phyloP scores from a whole-genome alignment of 495 filamentous ascomycete species.

The Extremus antarcticus region DNA sequence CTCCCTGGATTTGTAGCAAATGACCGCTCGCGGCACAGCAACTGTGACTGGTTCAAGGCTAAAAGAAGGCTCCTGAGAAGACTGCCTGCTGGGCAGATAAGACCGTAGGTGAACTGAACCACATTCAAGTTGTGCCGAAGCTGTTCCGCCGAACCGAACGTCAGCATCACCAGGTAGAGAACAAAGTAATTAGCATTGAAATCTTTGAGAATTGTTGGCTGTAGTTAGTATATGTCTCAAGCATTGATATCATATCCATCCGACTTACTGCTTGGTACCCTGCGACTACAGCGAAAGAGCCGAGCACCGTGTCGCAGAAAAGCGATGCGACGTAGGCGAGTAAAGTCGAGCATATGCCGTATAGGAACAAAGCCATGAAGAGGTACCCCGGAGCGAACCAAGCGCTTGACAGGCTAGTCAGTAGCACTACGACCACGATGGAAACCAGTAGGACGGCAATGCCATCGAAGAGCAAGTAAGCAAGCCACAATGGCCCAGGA shows the following conservation, averaged over 20 bases:
- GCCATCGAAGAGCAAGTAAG: slow-evolving; percentile 72
- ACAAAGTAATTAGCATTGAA: background rate
- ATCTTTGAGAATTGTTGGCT: too few relatives aligned
- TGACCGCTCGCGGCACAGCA: slow-evolving; percentile 50
- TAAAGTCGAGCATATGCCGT: slow-evolving; percentile 59
- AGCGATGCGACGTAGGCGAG: slow-evolving; percentile 65
- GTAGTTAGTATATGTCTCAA: too few relatives aligned
- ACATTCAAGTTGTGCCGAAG: slow-evolving; percentile 49
- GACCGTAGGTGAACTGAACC: slow-evolving; percentile 56
- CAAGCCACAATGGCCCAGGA: slow-evolving; percentile 32
- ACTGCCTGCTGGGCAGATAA: slow-evolving; percentile 57
- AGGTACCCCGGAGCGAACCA: slow-evolving; percentile 70
- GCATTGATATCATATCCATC: too few relatives aligned
- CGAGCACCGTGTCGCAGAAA: slow-evolving; percentile 54
- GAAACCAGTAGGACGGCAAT: slow-evolving; percentile 45
- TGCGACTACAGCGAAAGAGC: slow-evolving; percentile 64
- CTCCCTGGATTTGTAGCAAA: slow-evolving; percentile 58
- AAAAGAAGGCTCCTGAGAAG: slow-evolving; percentile 60
- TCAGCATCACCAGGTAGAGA: slow-evolving; percentile 61
- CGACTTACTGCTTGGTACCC: slow-evolving; percentile 59
- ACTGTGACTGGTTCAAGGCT: slow-evolving; percentile 64
- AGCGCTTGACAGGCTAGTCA: slow-evolving; percentile 31
- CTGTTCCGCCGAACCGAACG: slow-evolving; percentile 48
- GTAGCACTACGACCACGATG: background rate
- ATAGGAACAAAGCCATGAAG: slow-evolving; percentile 63